Conservation (phyloP, 345 rosid species). For the Citrus inodora region DNA sequence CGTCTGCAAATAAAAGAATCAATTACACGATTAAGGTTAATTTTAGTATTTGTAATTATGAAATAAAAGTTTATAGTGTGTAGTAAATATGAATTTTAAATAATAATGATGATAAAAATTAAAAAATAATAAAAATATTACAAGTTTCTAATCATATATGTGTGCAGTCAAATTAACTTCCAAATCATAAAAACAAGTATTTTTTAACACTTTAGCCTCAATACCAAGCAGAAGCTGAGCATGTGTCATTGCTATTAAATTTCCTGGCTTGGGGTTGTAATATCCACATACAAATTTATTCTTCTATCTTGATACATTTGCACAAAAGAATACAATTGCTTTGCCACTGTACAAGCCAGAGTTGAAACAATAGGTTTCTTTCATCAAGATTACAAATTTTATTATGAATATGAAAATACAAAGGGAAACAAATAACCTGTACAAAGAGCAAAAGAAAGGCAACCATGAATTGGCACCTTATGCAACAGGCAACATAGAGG, state of each 20-base stretch:
- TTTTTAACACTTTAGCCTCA: no score
- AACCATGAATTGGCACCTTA: slow-evolving; percentile 12
- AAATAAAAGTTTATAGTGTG: no score
- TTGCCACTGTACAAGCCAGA: not conserved
- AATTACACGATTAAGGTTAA: not conserved
- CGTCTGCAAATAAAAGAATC: not conserved
- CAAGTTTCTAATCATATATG: no score
- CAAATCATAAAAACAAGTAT: no score
- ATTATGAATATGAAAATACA: not conserved
- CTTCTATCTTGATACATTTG: not conserved
- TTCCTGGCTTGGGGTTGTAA: no score
- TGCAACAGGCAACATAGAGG: slow-evolving; percentile 43
- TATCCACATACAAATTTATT: not conserved
- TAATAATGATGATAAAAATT: no score
- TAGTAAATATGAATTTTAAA: no score
- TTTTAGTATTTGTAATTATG: no score
- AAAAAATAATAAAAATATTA: no score
- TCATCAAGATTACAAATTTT: not conserved
- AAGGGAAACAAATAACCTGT: not conserved
- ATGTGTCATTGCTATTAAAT: not conserved
- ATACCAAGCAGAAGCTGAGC: not conserved
- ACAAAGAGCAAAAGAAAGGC: not conserved
- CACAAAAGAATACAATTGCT: not conserved
- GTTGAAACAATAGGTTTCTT: not conserved
- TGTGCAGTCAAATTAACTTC: no score